These are phyloP conservation scores for Hypomyces rosellus DNA, from an alignment of 2,329 filamentous ascomycete genomes.

Conservation along the genomic window DNA sequence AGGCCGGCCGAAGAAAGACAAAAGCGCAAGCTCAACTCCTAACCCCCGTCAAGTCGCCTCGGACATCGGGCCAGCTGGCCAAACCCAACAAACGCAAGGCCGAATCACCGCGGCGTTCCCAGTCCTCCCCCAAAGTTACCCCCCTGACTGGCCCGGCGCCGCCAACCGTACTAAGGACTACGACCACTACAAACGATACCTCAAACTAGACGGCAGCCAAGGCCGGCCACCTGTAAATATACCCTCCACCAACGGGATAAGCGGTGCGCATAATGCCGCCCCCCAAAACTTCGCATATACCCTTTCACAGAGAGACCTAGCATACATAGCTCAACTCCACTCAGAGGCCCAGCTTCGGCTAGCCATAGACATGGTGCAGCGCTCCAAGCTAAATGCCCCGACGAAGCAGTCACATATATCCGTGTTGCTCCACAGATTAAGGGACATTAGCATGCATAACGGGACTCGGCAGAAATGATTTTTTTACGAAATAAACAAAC, in stretches of 20 bases:
- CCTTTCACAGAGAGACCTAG: background rate
- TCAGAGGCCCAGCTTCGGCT: constrained; percentile 55
- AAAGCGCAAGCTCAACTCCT: background rate
- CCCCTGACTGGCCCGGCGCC: background rate
- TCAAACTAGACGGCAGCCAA: background rate
- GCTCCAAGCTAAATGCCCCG: constrained; percentile 11
- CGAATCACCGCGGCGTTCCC: background rate
- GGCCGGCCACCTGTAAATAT: background rate
- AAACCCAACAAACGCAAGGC: background rate
- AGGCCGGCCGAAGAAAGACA: constrained; percentile 3
- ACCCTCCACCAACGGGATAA: background rate
- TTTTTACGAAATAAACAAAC: background rate
- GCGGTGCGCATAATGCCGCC: background rate
- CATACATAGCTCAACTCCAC: background rate
- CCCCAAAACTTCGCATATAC: background rate
- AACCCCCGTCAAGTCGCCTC: background rate
- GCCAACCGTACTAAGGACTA: constrained; percentile 3
- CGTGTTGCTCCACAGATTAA: constrained; percentile 10
- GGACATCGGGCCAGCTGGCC: background rate
- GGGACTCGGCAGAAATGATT: constrained; percentile 9
- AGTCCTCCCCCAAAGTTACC: background rate
- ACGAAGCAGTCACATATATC: constrained; percentile 9
- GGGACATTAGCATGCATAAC: constrained; percentile 6
- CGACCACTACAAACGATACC: constrained; percentile 8
- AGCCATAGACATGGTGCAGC: constrained; percentile 57